Evolutionary conservation across 2,329 filamentous ascomycete genomes (phyloP).

Genomic region (Magnaporthales sp.): DNA sequence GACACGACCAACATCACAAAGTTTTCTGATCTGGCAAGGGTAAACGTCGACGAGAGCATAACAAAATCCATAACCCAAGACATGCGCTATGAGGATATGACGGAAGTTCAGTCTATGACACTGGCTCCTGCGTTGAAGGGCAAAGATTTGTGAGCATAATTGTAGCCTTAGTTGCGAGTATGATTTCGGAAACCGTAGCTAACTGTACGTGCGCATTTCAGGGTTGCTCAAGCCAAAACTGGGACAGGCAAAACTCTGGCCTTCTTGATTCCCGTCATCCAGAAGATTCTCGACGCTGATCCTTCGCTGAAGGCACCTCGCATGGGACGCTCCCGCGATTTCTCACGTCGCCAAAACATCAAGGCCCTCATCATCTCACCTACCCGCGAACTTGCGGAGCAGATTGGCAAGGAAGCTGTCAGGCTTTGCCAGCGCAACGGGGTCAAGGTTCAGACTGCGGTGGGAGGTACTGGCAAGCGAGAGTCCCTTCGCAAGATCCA

Average conservation of each 20-base stretch:
- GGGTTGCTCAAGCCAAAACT: slow-evolving; percentile 89
- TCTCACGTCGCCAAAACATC: slow-evolving; percentile 32
- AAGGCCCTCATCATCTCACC: slow-evolving; percentile 68
- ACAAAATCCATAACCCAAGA: slow-evolving; percentile 59
- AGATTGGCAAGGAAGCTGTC: slow-evolving; percentile 71
- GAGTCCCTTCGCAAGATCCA: slow-evolving; percentile 60
- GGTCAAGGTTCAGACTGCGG: slow-evolving; percentile 64
- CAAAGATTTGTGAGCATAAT: slow-evolving; percentile 62
- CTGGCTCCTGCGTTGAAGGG: slow-evolving; percentile 74
- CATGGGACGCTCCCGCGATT: slow-evolving; percentile 12
- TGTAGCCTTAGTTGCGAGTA: slow-evolving; percentile 12
- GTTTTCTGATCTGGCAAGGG: slow-evolving; percentile 34
- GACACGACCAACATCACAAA: slow-evolving; percentile 6
- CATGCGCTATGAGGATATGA: slow-evolving; percentile 80
- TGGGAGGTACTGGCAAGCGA: slow-evolving; percentile 79
- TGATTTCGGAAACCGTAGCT: background rate
- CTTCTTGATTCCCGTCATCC: slow-evolving; percentile 79
- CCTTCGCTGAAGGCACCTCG: slow-evolving; percentile 45
- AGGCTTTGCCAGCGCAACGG: slow-evolving; percentile 58
- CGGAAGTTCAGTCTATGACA: slow-evolving; percentile 79
- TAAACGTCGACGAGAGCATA: slow-evolving; percentile 54
- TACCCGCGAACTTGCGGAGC: slow-evolving; percentile 72
- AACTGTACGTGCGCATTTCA: slow-evolving; percentile 21
- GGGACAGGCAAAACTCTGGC: slow-evolving; percentile 95
- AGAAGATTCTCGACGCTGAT: slow-evolving; percentile 63